phyloP scores from a whole-genome alignment of 169 alveolate genomes.

The Theileria parva region DNA sequence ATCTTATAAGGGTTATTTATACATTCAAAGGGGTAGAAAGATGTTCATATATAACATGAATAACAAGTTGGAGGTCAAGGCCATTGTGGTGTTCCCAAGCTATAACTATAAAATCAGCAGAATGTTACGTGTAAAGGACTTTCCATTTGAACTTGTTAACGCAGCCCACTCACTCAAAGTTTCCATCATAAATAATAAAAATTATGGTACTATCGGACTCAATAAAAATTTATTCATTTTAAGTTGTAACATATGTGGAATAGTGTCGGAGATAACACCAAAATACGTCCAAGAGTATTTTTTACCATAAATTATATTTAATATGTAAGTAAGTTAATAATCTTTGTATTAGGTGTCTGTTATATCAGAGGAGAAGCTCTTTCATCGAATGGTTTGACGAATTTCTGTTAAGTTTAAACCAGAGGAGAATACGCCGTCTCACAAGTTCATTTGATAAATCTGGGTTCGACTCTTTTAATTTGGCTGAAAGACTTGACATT shows the following conservation, averaged over 20 bases:
- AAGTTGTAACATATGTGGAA: conserved; percentile 46
- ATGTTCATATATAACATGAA: conserved; percentile 29
- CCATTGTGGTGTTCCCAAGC: conserved; percentile 21
- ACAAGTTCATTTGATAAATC: background rate
- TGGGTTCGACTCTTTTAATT: background rate
- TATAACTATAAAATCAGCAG: background rate
- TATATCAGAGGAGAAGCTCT: conserved; percentile 9
- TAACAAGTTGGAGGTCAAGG: conserved; percentile 11
- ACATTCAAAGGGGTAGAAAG: conserved; percentile 43
- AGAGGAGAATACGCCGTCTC: background rate
- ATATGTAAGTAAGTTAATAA: too few species aligned
- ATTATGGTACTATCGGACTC: background rate
- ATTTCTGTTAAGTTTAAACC: conserved; percentile 19
- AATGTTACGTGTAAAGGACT: conserved; percentile 28
- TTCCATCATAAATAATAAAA: background rate
- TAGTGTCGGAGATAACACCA: conserved; percentile 52
- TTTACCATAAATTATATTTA: background rate
- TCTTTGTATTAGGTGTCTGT: background rate
- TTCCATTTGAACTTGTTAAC: conserved; percentile 42
- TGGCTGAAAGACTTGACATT: background rate
- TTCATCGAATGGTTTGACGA: conserved; percentile 27
- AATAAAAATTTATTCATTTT: conserved; percentile 22
- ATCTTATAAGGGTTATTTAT: conserved; percentile 19
- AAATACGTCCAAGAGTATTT: conserved; percentile 40
- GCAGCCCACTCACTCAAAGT: background rate